Base-by-base conservation (phyloP, 148 eudicot genomes). In the Spergularia marina region DNA sequence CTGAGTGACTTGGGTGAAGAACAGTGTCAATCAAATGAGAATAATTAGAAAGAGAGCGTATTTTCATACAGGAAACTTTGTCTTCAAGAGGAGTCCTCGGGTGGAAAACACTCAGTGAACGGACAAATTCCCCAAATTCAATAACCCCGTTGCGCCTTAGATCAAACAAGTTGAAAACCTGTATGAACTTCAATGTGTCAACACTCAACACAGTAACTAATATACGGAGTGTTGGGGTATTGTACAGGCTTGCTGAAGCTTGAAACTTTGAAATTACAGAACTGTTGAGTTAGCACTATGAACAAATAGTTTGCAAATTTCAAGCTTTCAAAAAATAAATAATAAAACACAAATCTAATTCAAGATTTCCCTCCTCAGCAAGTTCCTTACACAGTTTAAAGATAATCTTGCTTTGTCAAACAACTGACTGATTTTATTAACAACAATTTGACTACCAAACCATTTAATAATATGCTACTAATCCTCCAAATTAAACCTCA, bases 111-210 rank as follows among this genome's bases (percentile, higher is more conserved):
- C 84, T 88, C 70, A 93, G 74, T 12, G 96, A 84, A 10, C 88
- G 83, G 65, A 89, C 96, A 77, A 93, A 93, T 69, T 91, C 96
- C 30, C 80, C 96, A 83, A 93, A 93, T 76, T 86, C 88, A 80
- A 93, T 93, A 12, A 77, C 90, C 57, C 93, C 98, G 71, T 89
- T 82, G 18, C 73, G 70, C 84, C 86, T 89, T 18, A 80, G 72
- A 82, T 92, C 93, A 80, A 90, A 92, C 79, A 88, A 71, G 25
- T 83, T 81, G 76, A 90, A 92, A 40, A 92, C 65, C 98, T 92
- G 89, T 80, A 68, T 12, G 66, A 72, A 54, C 44, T 52, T 70
- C 52, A 71, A 16, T 57, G 0, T 23, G 44, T 71, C 25, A 71
- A 36, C 2, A 17, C 25, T 23, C 25, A 23, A 23, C 25, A 23